A percentile compares a stretch with the other conserved stretches of the same genome.
Conservation (phyloP, 371 early-diverging fungal species). For the Rhizopus delemar region DNA sequence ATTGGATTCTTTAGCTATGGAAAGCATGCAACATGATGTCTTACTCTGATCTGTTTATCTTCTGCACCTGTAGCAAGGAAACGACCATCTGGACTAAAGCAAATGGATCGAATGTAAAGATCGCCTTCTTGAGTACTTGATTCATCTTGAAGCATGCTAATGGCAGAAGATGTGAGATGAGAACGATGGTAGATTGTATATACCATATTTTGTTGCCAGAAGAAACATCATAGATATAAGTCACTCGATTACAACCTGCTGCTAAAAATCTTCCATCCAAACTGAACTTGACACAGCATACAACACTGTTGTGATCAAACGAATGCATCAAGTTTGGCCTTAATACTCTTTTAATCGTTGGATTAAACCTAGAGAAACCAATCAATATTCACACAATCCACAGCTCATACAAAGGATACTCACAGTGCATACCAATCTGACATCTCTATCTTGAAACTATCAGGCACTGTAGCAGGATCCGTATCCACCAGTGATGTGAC, state of each 20-base stretch:
- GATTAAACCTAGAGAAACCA: slow-evolving; percentile 60
- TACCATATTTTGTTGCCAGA: slow-evolving; percentile 13
- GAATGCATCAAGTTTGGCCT: slow-evolving; percentile 82
- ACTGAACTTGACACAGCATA: slow-evolving; percentile 94
- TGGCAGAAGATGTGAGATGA: not conserved
- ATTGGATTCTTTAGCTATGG: not conserved
- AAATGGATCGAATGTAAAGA: slow-evolving; percentile 94
- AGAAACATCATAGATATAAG: slow-evolving; percentile 78
- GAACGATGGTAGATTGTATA: not conserved
- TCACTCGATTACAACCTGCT: slow-evolving; percentile 91
- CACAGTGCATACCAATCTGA: slow-evolving; percentile 88
- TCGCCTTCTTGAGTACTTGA: slow-evolving; percentile 73
- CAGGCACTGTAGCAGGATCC: slow-evolving; percentile 80
- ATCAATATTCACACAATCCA: slow-evolving; percentile 28
- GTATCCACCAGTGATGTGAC: slow-evolving; percentile 64
- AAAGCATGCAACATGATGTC: not conserved
- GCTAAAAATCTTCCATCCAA: slow-evolving; percentile 87
- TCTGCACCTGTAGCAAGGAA: slow-evolving; percentile 96
- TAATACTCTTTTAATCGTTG: slow-evolving; percentile 66
- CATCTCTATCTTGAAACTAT: slow-evolving; percentile 82
- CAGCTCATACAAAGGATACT: too few relatives aligned
- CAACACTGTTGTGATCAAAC: slow-evolving; percentile 84
- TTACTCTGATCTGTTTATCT: slow-evolving; percentile 90
- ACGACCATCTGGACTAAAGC: slow-evolving; percentile 93
- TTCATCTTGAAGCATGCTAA: slow-evolving; percentile 78